Conservation (phyloP, 2,329 filamentous ascomycete genomes). For the Ophiosphaerella korrae region DNA sequence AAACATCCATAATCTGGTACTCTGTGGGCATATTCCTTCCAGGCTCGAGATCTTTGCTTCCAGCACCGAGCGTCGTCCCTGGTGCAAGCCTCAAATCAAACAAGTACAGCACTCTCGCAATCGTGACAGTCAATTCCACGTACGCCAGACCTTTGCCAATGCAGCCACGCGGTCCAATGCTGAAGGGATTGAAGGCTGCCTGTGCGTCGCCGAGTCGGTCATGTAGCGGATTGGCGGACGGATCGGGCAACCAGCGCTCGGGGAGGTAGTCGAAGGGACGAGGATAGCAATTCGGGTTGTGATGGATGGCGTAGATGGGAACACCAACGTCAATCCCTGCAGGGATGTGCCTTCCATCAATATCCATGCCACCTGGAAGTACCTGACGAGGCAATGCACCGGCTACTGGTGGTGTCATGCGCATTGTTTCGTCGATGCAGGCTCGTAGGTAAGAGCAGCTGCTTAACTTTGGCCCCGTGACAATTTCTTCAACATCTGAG, state of each 20-base stretch:
- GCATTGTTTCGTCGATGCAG: constrained; percentile 50
- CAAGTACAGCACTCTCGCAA: constrained; percentile 65
- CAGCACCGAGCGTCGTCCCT: constrained; percentile 39
- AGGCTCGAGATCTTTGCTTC: constrained; percentile 36
- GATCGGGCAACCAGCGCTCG: constrained; percentile 45
- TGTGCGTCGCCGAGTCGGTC: constrained; percentile 54
- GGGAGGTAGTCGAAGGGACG: constrained; percentile 46
- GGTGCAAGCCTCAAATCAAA: constrained; percentile 60
- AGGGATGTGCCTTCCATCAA: constrained; percentile 45
- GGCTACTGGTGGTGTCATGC: constrained; percentile 48
- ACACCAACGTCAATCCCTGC: constrained; percentile 45
- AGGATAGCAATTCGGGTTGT: constrained; percentile 47
- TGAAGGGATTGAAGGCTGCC: constrained; percentile 76
- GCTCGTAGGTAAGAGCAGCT: constrained; percentile 44
- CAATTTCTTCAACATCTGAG: constrained; percentile 46
- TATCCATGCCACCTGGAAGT: constrained; percentile 44
- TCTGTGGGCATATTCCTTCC: constrained; percentile 53
- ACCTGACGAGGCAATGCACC: constrained; percentile 47
- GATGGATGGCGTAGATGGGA: constrained; percentile 46
- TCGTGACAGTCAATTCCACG: constrained; percentile 67
- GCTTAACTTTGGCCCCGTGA: constrained; percentile 40
- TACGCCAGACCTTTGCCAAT: constrained; percentile 74
- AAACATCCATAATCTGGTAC: constrained; percentile 74
- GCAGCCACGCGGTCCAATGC: constrained; percentile 70
- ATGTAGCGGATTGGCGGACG: constrained; percentile 35